Percentiles rank a stretch among this genome's conserved stretches.
phyloP scores from a whole-genome alignment of 768 basidiomycete genomes.

The Leccinum ochraceum region DNA sequence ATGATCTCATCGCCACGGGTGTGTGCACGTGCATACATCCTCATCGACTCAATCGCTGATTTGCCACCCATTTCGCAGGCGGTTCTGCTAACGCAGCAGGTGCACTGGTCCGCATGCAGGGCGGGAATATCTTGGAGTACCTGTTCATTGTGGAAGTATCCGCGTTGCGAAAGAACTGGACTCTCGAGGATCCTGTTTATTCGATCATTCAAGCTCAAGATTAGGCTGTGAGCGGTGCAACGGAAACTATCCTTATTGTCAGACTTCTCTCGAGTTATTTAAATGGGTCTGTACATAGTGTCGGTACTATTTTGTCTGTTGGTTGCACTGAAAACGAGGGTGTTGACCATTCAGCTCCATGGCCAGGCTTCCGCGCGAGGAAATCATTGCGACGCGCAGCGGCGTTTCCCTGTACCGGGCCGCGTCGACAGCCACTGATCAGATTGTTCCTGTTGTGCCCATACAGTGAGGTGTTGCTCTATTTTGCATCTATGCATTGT shows the following conservation, averaged over 20 bases:
- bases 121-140: conserved; percentile 88
- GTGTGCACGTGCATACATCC: conserved; percentile 15
- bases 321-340: background rate
- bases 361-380: background rate
- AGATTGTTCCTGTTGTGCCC: too few species aligned
- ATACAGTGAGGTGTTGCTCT: too few species aligned
- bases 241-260: conserved; percentile 23
- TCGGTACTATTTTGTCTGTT: background rate
- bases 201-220: conserved; percentile 89
- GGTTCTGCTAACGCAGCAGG: conserved; percentile 95
- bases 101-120: conserved; percentile 78
- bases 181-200: conserved; percentile 74
- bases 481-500: too few species aligned
- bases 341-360: background rate
- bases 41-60: conserved; percentile 8
- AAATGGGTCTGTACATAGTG: conserved; percentile 4
- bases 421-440: too few species aligned
- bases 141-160: conserved; percentile 88
- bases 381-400: background rate
- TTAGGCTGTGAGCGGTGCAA: conserved; percentile 10
- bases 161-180: conserved; percentile 77
- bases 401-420: too few species aligned
- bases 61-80: conserved; percentile 45
- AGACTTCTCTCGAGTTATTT: conserved; percentile 5
- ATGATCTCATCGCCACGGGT: conserved; percentile 98